Conservation (phyloP, 306 rosid species). For the Mimosa bimucronata region DNA sequence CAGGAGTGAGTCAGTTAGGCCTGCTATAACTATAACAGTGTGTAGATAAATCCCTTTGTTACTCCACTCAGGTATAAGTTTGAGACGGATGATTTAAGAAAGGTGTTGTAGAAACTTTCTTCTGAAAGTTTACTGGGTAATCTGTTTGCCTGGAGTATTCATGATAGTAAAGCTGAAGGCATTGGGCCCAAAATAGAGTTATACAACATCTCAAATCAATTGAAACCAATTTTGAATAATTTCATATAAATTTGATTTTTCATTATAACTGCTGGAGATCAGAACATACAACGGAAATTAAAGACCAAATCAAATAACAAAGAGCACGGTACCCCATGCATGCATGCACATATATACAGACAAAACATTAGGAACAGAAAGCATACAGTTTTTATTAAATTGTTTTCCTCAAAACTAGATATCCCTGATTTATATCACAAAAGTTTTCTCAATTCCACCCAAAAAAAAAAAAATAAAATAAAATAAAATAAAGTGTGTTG, state of each 20-base stretch:
- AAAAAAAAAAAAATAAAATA: no score
- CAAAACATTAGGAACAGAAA: neutral
- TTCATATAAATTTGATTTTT: neutral
- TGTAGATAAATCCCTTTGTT: neutral
- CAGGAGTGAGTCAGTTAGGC: neutral
- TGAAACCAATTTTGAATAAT: neutral
- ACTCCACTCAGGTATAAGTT: neutral
- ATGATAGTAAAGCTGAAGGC: neutral
- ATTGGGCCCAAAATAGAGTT: neutral
- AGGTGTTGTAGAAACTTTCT: neutral
- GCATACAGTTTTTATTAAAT: neutral
- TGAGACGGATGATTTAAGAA: neutral
- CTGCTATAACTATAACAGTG: neutral
- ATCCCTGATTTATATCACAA: neutral
- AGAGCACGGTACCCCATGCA: neutral
- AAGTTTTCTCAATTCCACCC: neutral
- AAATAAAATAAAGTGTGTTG: neutral
- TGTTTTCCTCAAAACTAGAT: neutral
- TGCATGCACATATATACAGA: neutral
- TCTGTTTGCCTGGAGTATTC: neutral
- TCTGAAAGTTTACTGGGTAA: neutral
- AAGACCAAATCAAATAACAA: neutral
- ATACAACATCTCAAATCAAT: neutral
- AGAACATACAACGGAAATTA: neutral
- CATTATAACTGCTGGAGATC: constrained; percentile 1